These are phyloP conservation scores for Cutaneotrichosporon arboriforme DNA, from an alignment of 1,284 basidiomycete genomes.

Conservation along the genomic window DNA sequence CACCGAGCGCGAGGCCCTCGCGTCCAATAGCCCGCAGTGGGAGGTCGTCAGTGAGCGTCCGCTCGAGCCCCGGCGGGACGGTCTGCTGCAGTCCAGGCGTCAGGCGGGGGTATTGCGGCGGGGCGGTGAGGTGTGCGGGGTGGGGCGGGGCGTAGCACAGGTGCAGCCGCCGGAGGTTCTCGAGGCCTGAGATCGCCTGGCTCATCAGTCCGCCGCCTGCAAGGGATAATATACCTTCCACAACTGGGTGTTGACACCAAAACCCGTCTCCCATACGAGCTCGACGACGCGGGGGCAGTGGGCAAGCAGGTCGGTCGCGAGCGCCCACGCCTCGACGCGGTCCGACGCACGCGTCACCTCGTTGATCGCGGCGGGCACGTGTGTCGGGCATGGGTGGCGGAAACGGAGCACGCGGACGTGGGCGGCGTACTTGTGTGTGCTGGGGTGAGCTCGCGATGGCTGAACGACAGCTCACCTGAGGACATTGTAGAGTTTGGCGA, in stretches of 20 bases:
- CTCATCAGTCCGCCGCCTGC: neutral
- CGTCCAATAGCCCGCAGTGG: constrained; percentile 10
- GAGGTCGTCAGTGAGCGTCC: neutral
- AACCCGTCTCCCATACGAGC: constrained; percentile 16
- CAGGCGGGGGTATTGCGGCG: constrained; percentile 9
- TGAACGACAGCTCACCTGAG: constrained; percentile 3
- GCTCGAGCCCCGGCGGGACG: constrained; percentile 1
- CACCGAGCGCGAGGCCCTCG: constrained; percentile 18
- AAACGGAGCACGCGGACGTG: constrained; percentile 15
- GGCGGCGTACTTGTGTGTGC: constrained; percentile 5
- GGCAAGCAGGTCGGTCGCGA: constrained; percentile 9
- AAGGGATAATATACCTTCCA: constrained; percentile 18
- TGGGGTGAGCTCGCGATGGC: neutral
- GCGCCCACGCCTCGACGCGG: constrained; percentile 12
- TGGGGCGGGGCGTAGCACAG: constrained; percentile 8
- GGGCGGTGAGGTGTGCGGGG: neutral
- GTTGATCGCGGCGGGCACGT: constrained; percentile 6
- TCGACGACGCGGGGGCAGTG: constrained; percentile 7
- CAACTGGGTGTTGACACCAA: constrained; percentile 12
- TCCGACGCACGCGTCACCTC: constrained; percentile 8
- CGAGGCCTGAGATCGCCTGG: constrained; percentile 10
- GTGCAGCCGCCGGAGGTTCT: constrained; percentile 2
- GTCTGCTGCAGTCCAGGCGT: constrained; percentile 9
- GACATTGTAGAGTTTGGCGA: constrained; percentile 2
- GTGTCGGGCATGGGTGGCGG: constrained; percentile 13